Evolutionary conservation across 108 stramenopile genomes (phyloP).

Genomic region (Bacterosira constricta): DNA sequence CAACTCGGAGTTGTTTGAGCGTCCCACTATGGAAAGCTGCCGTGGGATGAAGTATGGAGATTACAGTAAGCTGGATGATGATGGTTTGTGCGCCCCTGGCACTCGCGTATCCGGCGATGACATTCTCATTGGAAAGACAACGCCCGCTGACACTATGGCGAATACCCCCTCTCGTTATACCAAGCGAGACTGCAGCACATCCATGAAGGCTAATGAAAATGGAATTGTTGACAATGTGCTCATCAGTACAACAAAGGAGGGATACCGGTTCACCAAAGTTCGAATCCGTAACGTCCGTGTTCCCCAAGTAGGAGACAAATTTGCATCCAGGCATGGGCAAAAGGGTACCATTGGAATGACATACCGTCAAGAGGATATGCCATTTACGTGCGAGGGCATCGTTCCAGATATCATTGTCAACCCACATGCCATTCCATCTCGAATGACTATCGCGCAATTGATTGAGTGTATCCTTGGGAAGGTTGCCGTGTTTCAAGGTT

Average conservation of each 20-base stretch:
- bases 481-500: conserved; percentile 94
- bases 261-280: conserved; percentile 92
- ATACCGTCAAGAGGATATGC: conserved; percentile 99
- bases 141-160: conserved; percentile 71
- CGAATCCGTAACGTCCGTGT: conserved; percentile 97
- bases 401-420: conserved; percentile 99
- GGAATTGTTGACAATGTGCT: conserved; percentile 97
- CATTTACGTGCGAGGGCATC: conserved; percentile 97
- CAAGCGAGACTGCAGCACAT: conserved; percentile 94
- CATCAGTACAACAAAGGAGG: conserved; percentile 89
- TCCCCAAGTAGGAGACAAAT: conserved; percentile 96
- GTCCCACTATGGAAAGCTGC: conserved; percentile 79
- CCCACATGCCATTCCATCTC: conserved; percentile 99
- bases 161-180: conserved; percentile 87
- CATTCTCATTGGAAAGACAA: conserved; percentile 97
- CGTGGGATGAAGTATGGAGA: conserved; percentile 94
- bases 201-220: conserved; percentile 97
- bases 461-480: conserved; percentile 98
- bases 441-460: conserved; percentile 99
- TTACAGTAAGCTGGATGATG: conserved; percentile 97
- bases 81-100: conserved; percentile 96
- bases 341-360: conserved; percentile 99
- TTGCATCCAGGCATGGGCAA: conserved; percentile 98
- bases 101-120: conserved; percentile 96
- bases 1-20: conserved; percentile 92